These are phyloP conservation scores for Aaosphaeria pasadenensis DNA, from an alignment of 2,329 filamentous ascomycete species.

Conservation along the genomic window DNA sequence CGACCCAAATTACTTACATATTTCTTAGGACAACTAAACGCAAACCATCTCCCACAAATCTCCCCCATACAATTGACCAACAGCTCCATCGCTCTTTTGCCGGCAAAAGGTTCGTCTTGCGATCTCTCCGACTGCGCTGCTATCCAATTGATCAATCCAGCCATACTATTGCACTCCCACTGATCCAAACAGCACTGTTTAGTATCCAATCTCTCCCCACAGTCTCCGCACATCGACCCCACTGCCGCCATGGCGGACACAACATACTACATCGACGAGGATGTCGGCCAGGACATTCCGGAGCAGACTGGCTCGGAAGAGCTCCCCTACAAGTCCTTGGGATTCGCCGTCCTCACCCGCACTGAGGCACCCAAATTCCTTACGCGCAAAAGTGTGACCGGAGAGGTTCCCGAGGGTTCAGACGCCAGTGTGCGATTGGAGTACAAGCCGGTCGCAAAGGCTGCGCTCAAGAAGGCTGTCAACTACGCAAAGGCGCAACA, in stretches of 20 bases:
- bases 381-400: constrained; percentile 55
- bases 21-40: too few species aligned
- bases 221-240: constrained; percentile 7
- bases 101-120: too few species aligned
- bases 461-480: constrained; percentile 80
- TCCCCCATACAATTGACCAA: constrained; percentile 9
- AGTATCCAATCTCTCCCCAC: too few species aligned
- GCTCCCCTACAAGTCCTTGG: constrained; percentile 77
- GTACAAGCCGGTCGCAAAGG: constrained; percentile 82
- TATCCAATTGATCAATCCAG: too few species aligned
- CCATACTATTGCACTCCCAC: too few species aligned
- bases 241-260: constrained; percentile 36
- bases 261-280: constrained; percentile 75
- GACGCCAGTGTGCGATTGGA: constrained; percentile 62
- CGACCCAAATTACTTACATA: too few species aligned
- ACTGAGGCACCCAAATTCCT: constrained; percentile 62
- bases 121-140: too few species aligned
- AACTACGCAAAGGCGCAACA: constrained; percentile 71
- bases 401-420: constrained; percentile 39
- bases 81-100: too few species aligned
- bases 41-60: constrained; percentile 13
- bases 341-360: constrained; percentile 73
- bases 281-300: constrained; percentile 68
- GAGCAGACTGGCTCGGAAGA: constrained; percentile 65
- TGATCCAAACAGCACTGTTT: too few species aligned